Conservation (phyloP, 1,284 basidiomycete species). For the Pisolithus thermaeus region DNA sequence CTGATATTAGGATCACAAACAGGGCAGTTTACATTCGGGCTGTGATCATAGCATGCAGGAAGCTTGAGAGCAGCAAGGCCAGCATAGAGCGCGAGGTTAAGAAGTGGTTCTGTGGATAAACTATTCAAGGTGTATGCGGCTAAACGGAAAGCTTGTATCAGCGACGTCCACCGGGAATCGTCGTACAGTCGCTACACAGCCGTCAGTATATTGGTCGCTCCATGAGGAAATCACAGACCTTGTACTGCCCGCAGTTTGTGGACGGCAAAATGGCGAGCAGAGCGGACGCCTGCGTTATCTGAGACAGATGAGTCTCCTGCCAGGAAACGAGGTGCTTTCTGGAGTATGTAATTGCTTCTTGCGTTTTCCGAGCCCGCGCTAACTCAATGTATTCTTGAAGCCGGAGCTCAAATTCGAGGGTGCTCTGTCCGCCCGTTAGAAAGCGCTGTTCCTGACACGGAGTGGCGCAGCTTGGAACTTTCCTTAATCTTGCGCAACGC, state of each 20-base stretch:
- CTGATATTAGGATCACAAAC: constrained; percentile 80
- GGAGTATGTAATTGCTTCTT: constrained; percentile 82
- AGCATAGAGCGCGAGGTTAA: constrained; percentile 83
- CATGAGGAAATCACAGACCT: constrained; percentile 36
- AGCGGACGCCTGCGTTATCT: constrained; percentile 74
- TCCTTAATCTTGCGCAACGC: constrained; percentile 89
- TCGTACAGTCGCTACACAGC: constrained; percentile 75
- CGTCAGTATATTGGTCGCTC: constrained; percentile 11
- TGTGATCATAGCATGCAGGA: constrained; percentile 63
- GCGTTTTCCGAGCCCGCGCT: constrained; percentile 57
- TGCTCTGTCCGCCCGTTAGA: constrained; percentile 53
- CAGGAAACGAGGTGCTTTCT: constrained; percentile 80
- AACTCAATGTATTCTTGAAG: constrained; percentile 97
- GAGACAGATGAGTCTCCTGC: constrained; percentile 71
- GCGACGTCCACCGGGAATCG: constrained; percentile 63
- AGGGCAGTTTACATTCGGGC: constrained; percentile 86
- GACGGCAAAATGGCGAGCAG: constrained; percentile 69
- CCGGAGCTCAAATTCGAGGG: constrained; percentile 92
- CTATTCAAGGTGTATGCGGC: constrained; percentile 84
- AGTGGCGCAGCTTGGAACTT: constrained; percentile 18
- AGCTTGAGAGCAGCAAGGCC: constrained; percentile 85
- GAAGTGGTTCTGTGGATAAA: constrained; percentile 79
- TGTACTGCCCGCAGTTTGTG: constrained; percentile 67
- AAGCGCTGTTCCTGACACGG: constrained; percentile 10
- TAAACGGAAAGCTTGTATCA: constrained; percentile 74